These are phyloP conservation scores for Pseudocercospora eumusae DNA, from an alignment of 2,329 filamentous ascomycete species.

Conservation along the genomic window DNA sequence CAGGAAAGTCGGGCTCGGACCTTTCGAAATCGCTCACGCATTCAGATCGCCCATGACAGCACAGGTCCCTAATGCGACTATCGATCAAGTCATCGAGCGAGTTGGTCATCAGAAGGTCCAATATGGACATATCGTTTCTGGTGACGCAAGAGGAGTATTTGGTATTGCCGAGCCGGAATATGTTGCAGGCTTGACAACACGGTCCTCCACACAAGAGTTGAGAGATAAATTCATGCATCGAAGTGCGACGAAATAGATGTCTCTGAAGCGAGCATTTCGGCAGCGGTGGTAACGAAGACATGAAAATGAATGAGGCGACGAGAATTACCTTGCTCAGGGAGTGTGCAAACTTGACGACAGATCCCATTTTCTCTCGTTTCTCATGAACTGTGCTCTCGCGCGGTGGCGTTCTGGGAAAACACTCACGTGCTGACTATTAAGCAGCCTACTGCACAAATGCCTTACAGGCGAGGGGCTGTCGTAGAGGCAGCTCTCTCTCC, in stretches of 20 bases:
- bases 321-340: neutral
- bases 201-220: neutral
- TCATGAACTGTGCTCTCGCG: no score
- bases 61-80: neutral
- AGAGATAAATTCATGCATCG: neutral
- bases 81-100: neutral
- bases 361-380: no score
- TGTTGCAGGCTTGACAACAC: constrained; percentile 7
- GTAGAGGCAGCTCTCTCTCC: no score
- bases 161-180: constrained; percentile 22
- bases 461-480: no score
- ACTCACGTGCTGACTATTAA: no score
- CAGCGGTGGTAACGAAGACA: neutral
- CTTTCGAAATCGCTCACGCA: constrained; percentile 41
- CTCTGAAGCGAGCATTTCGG: neutral
- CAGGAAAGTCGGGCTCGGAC: constrained; percentile 34
- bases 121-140: constrained; percentile 16
- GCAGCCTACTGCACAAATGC: no score
- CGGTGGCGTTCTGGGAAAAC: no score
- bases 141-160: constrained; percentile 15
- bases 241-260: neutral
- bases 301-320: neutral
- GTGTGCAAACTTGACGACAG: no score
- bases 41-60: constrained; percentile 26
- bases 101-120: neutral